A percentile compares a stretch with the other conserved stretches of the same genome.
Conservation (phyloP, 352 stramenopile species). For the Phytophthora colocasiae region DNA sequence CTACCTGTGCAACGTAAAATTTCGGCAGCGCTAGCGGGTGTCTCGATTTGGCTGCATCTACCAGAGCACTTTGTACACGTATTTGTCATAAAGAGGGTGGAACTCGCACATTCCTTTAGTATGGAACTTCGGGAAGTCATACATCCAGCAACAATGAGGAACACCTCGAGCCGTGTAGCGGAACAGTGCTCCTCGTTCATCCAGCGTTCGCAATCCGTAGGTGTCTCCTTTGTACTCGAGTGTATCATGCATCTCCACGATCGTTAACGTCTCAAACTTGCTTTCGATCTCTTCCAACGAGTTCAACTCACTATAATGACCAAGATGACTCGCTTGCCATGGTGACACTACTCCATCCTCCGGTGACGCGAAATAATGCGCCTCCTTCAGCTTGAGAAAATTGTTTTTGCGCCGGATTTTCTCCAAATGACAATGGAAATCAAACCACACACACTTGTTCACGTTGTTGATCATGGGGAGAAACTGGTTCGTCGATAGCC, state of each 20-base stretch:
- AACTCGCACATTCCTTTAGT: slow-evolving; percentile 17
- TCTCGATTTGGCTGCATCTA: neutral
- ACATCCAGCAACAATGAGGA: slow-evolving; percentile 25
- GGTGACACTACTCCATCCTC: slow-evolving; percentile 43
- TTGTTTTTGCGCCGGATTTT: slow-evolving; percentile 39
- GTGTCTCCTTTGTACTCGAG: slow-evolving; percentile 40
- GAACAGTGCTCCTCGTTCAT: slow-evolving; percentile 31
- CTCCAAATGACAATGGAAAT: slow-evolving; percentile 26
- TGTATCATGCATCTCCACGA: slow-evolving; percentile 42
- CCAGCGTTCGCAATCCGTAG: slow-evolving; percentile 40
- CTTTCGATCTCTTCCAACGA: slow-evolving; percentile 34
- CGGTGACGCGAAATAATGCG: slow-evolving; percentile 57
- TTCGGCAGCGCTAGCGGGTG: too few relatives aligned
- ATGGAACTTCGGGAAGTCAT: slow-evolving; percentile 22
- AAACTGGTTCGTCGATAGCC: slow-evolving; percentile 33
- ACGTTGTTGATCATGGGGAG: slow-evolving; percentile 45
- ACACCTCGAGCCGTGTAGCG: slow-evolving; percentile 5
- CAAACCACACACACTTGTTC: slow-evolving; percentile 23
- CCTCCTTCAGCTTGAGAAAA: slow-evolving; percentile 43
- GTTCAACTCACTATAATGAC: slow-evolving; percentile 46
- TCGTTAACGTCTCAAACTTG: slow-evolving; percentile 31
- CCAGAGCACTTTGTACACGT: slow-evolving; percentile 29
- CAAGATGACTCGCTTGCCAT: slow-evolving; percentile 47
- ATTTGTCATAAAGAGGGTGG: slow-evolving; percentile 21
- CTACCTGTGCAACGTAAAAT: too few relatives aligned